These are phyloP conservation scores for Cinnamomum chago DNA, from an alignment of 164 flowering plant species.

Conservation along the genomic window DNA sequence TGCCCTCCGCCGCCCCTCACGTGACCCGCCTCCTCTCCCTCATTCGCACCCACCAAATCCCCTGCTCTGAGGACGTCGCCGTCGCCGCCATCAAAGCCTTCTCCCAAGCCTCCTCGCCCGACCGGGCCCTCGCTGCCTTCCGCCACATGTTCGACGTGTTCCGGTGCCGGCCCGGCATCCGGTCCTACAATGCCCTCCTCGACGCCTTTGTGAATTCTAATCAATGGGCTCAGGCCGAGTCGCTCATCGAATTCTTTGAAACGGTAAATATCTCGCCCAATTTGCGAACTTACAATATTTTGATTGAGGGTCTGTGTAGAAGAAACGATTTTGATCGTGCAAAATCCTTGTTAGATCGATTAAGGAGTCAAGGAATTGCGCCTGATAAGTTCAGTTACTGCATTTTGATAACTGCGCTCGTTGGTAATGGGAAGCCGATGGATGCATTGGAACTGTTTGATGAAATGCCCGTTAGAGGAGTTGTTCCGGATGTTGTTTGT, in stretches of 20 bases:
- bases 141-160: slow-evolving; percentile 53
- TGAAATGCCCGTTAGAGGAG: slow-evolving; percentile 67
- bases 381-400: slow-evolving; percentile 60
- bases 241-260: slow-evolving; percentile 48
- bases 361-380: slow-evolving; percentile 37
- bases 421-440: slow-evolving; percentile 35
- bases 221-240: slow-evolving; percentile 55
- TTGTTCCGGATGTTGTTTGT: slow-evolving; percentile 64
- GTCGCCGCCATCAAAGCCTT: slow-evolving; percentile 54
- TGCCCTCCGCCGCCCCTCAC: slow-evolving; percentile 29
- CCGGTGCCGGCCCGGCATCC: slow-evolving; percentile 62
- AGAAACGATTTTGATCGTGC: slow-evolving; percentile 47
- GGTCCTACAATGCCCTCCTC: slow-evolving; percentile 61
- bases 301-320: slow-evolving; percentile 61
- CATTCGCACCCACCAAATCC: slow-evolving; percentile 41
- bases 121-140: slow-evolving; percentile 52
- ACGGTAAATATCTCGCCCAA: slow-evolving; percentile 48
- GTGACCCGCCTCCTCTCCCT: slow-evolving; percentile 43
- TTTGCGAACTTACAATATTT: slow-evolving; percentile 64
- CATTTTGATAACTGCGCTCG: slow-evolving; percentile 45
- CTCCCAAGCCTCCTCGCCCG: slow-evolving; percentile 43
- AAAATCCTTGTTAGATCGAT: slow-evolving; percentile 40
- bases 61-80: slow-evolving; percentile 67
- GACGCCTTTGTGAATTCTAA: slow-evolving; percentile 52
- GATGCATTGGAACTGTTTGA: slow-evolving; percentile 70